Evolutionary conservation across 2,329 filamentous ascomycete species (phyloP), one percentile per base, ranked within the genome.

Genomic region (Lachnellula subtilissima): DNA sequence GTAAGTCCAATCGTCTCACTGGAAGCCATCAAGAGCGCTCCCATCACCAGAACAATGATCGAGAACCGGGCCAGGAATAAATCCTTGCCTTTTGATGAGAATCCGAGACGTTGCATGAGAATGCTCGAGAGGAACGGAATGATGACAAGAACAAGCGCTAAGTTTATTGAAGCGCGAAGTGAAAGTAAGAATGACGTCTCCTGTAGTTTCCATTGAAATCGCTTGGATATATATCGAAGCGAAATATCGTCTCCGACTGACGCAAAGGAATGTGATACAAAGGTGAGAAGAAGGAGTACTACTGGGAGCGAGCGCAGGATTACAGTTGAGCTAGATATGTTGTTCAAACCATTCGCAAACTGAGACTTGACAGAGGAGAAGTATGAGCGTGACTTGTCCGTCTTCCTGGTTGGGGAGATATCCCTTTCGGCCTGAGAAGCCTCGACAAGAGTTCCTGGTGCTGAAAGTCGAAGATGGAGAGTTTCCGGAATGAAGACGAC

Each of bases 401-500:
- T 40, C 45, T 25, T 51, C 19, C 23, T 35, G 19, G 23, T 55
- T 2, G 46, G 32, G 11, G 47, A 39, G 2, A 35, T 9, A 23
- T 54, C 40, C 25, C 22, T 28, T 9, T 61, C 50, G 5, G 56
- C 40, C 17, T 53, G 49, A 6, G 49, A 28, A 11, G 57, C 48
- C 11, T 55, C 37, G 1, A 55, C 48, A 2, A 64, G 50, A 17
- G 32, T 40, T 55, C 55, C 55, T n/a, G 55, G 28, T 15, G 53
- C 39, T 1, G 58, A 54, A 15, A 53, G 23, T 12, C 55, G 64
- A n/a, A 64, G 46, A 48, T 66, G 65, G n/a, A 65, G 55, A 14
- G 66, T 70, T 56, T 71, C 69, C 2, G 69, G 69, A 32, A 71
- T 57, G 35, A 70, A 61, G 23, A 65, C 22, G 15, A 68, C 57